These are phyloP conservation scores for Venturiaceae sp. DNA, from an alignment of 2,329 filamentous ascomycete genomes.

Conservation along the genomic window DNA sequence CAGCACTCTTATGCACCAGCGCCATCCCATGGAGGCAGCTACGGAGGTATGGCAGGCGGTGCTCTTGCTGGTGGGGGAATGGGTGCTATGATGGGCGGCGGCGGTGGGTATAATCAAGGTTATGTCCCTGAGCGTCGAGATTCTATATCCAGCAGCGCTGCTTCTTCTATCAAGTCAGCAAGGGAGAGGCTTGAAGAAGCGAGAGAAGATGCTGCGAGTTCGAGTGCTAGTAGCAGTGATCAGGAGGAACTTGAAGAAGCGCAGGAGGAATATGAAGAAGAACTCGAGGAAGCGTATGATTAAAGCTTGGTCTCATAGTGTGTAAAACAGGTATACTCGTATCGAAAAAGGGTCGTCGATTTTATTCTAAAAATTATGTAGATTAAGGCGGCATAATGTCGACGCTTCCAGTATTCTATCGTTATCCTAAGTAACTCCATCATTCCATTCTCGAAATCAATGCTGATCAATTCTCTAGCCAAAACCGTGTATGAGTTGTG, in stretches of 20 bases:
- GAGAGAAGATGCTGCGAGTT: conserved; percentile 28
- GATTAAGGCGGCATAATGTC: no score
- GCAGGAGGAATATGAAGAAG: conserved; percentile 41
- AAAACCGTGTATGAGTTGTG: no score
- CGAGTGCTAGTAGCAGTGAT: conserved; percentile 40
- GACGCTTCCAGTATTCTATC: no score
- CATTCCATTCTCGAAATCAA: no score
- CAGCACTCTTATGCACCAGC: no score
- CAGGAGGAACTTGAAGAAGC: conserved; percentile 44
- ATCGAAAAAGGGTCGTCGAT: no score
- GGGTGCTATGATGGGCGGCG: not conserved
- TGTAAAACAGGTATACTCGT: no score
- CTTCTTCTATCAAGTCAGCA: not conserved
- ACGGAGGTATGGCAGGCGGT: not conserved
- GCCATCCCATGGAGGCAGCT: not conserved
- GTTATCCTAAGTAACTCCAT: no score
- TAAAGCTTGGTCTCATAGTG: no score
- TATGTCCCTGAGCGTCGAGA: not conserved
- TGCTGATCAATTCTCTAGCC: no score
- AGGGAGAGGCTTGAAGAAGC: conserved; percentile 11
- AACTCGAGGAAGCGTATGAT: conserved; percentile 24
- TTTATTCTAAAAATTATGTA: no score
- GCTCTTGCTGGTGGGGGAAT: not conserved
- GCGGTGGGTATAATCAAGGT: conserved; percentile 5
- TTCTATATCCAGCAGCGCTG: not conserved